phyloP scores from a whole-genome alignment of 305 asterid genomes.

The Solanum hybrid region DNA sequence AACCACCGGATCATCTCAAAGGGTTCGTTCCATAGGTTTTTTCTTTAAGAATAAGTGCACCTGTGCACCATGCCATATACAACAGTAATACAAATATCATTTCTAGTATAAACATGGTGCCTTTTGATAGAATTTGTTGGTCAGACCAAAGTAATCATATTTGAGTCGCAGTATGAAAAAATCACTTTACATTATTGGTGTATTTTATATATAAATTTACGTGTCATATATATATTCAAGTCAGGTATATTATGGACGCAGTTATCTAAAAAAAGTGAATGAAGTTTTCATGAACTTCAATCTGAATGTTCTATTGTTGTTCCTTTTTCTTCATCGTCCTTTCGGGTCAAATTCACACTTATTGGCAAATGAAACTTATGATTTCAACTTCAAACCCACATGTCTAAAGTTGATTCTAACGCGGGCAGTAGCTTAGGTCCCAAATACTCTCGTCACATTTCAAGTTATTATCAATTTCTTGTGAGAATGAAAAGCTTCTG shows the following conservation, averaged over 20 bases:
- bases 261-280: not conserved
- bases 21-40: not conserved
- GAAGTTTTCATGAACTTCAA: too few relatives aligned
- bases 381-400: too few relatives aligned
- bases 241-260: not conserved
- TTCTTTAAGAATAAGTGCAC: not conserved
- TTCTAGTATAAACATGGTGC: not conserved
- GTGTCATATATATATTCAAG: not conserved
- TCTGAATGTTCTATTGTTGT: too few relatives aligned
- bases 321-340: too few relatives aligned
- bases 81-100: not conserved
- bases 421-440: not conserved
- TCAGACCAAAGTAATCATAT: not conserved
- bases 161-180: too few relatives aligned
- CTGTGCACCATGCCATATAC: not conserved
- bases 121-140: not conserved
- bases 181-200: not conserved
- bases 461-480: conserved; percentile 7
- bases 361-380: too few relatives aligned
- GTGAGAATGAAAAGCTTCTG: conserved; percentile 70
- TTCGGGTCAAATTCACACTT: too few relatives aligned
- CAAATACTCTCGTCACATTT: not conserved
- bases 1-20: not conserved
- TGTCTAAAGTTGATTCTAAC: too few relatives aligned
- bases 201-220: not conserved